Evolutionary conservation across 2,329 filamentous ascomycete genomes (phyloP).

Genomic region (Fusarium tanahbumbuense): DNA sequence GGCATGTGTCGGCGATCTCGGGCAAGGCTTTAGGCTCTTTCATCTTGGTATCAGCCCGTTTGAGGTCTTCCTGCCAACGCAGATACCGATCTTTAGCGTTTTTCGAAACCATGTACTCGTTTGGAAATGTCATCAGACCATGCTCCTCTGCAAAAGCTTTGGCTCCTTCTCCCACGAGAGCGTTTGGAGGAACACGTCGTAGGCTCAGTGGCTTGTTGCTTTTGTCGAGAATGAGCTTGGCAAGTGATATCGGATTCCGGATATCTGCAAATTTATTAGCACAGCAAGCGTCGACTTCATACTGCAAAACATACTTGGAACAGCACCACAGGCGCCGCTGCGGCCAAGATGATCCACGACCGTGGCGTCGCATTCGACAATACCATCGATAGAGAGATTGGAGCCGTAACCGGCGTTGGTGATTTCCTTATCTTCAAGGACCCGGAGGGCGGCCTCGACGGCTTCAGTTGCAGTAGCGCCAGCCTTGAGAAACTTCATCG

Average conservation of each 20-base stretch:
- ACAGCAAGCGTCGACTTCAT: neutral
- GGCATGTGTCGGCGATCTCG: conserved; percentile 31
- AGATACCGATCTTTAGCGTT: conserved; percentile 82
- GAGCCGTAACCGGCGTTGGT: conserved; percentile 98
- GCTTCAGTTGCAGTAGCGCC: conserved; percentile 88
- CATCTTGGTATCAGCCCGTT: conserved; percentile 65
- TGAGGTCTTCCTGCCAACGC: conserved; percentile 81
- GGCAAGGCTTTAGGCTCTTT: conserved; percentile 43
- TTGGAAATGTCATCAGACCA: conserved; percentile 77
- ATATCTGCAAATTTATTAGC: conserved; percentile 70
- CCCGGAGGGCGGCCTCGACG: conserved; percentile 86
- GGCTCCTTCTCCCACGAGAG: conserved; percentile 88
- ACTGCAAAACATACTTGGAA: conserved; percentile 75
- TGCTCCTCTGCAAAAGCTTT: conserved; percentile 86
- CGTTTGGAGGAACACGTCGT: conserved; percentile 89
- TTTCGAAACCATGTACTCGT: conserved; percentile 82
- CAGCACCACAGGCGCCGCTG: conserved; percentile 92
- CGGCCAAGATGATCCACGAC: conserved; percentile 91
- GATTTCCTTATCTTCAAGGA: conserved; percentile 92
- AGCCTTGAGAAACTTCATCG: conserved; percentile 81
- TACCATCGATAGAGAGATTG: conserved; percentile 89
- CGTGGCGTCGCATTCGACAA: conserved; percentile 94
- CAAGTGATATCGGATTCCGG: conserved; percentile 90
- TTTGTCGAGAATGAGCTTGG: conserved; percentile 82
- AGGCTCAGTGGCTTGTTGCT: conserved; percentile 83